Evolutionary conservation across 2,329 filamentous ascomycete species (phyloP), one percentile per base, ranked within the genome.

Genomic region (Botrytis fabae): DNA sequence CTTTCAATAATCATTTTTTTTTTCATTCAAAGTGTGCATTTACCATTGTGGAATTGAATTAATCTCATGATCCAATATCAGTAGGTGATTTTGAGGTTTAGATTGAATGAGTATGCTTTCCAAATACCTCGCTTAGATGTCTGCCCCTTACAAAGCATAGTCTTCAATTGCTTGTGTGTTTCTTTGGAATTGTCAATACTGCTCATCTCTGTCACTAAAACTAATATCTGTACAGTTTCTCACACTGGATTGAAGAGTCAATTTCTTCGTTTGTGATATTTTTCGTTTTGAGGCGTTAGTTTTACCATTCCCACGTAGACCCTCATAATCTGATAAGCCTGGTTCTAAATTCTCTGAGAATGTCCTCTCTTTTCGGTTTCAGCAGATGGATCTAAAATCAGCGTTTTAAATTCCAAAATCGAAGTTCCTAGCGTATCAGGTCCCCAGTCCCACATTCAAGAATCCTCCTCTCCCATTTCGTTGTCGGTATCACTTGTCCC

Each of bases 181-280:
- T 4, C n/a, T 2, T 32, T 18, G 7, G 3, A 0, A 14, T 25
- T n/a, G n/a, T 10, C 25, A 1, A 1, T 5, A 0, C 14, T n/a
- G 2, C 22, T 25, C 22, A 25, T 40, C 2, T n/a, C 2, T 38
- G 16, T 22, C 6, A 25, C 5, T 38, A 25, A 25, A 38, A 8
- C 0, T 0, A 5, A 14, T 5, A 25, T 38, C 25, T 38, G 6
- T 18, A 7, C 8, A 16, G 4, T 61, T 18, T 0, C 22, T 18
- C 16, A 18, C 18, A 4, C n/a, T 18, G 12, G 7, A 2, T 54
- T 18, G 0, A 1, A 28, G 2, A 54, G 16, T n/a, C 1, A 28
- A 54, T 1, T 16, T 18, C 6, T 1, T 54, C 16, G 14, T 8
- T 28, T 14, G 6, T 54, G 6, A 16, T 9, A 18, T 4, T 28